A percentile compares a stretch with the other conserved stretches of the same genome.
phyloP scores from a whole-genome alignment of 179 eudicot genomes.

The Corrigiola litoralis region DNA sequence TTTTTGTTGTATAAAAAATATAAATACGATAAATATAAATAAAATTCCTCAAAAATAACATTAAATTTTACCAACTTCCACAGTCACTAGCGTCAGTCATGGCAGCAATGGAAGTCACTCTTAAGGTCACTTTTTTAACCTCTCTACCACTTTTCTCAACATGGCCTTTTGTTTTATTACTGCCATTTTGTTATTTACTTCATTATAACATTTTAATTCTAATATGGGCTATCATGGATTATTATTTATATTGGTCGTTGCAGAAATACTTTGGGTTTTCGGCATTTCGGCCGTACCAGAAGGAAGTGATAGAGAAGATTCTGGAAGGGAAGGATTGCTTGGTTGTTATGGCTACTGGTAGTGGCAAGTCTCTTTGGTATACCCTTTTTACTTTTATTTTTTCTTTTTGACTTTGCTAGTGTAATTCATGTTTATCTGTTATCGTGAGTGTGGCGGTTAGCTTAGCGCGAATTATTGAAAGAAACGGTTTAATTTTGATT shows the following conservation, averaged over 20 bases:
- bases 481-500: too few relatives aligned
- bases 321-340: conserved; percentile 58
- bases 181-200: neutral
- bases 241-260: neutral
- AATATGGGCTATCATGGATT: too few relatives aligned
- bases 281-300: conserved; percentile 57
- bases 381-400: neutral
- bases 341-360: conserved; percentile 89
- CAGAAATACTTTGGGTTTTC: conserved; percentile 73
- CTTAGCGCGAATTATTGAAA: too few relatives aligned
- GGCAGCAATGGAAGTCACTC: neutral
- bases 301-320: conserved; percentile 60
- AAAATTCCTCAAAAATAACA: too few relatives aligned
- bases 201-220: neutral
- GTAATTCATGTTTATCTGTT: neutral
- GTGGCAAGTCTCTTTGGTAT: conserved; percentile 85
- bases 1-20: too few relatives aligned
- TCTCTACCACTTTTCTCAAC: neutral
- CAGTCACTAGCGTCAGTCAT: too few relatives aligned
- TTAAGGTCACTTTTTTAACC: neutral
- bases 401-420: neutral
- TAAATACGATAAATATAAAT: too few relatives aligned
- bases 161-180: neutral
- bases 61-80: too few relatives aligned
- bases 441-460: too few relatives aligned